These are phyloP conservation scores for Hygrophoropsis aurantiaca DNA, from an alignment of 768 basidiomycete genomes.

Conservation along the genomic window DNA sequence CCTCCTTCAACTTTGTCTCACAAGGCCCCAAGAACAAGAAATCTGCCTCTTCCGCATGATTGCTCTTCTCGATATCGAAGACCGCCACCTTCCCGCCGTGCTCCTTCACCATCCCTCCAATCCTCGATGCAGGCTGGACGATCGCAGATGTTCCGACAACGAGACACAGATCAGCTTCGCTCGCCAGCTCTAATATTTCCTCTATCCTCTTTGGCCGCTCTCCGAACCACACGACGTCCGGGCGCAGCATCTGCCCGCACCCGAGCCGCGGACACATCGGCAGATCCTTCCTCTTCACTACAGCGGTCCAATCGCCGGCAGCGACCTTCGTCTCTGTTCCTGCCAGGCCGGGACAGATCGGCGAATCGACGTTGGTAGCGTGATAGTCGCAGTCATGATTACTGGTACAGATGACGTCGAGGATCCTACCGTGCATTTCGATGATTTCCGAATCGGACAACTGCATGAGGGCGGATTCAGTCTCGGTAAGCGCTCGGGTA, in stretches of 20 bases:
- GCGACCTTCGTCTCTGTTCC: slow-evolving; percentile 7
- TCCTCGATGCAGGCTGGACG: slow-evolving; percentile 19
- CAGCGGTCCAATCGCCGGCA: too few relatives aligned
- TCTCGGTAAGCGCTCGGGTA: slow-evolving; percentile 6
- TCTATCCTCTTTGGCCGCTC: slow-evolving; percentile 21
- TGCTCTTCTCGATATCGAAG: slow-evolving; percentile 27
- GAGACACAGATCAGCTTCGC: slow-evolving; percentile 25
- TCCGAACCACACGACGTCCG: slow-evolving; percentile 35
- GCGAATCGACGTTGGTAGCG: slow-evolving; percentile 10
- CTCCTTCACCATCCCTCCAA: slow-evolving; percentile 6
- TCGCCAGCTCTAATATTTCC: slow-evolving; percentile 17
- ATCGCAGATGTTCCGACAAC: slow-evolving; percentile 29
- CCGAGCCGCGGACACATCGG: slow-evolving; percentile 22
- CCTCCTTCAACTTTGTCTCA: too few relatives aligned
- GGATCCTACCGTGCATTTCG: slow-evolving; percentile 32
- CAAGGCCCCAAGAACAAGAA: slow-evolving; percentile 35
- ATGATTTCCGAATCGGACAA: slow-evolving; percentile 5
- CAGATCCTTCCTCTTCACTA: slow-evolving; percentile 16
- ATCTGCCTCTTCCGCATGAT: slow-evolving; percentile 23
- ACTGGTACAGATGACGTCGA: slow-evolving; percentile 23
- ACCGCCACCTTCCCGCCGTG: slow-evolving; percentile 27
- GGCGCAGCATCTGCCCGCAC: slow-evolving; percentile 24
- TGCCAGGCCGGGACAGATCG: slow-evolving; percentile 19
- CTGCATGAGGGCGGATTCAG: background rate
- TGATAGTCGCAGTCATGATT: slow-evolving; percentile 15